Base-by-base conservation (phyloP, 2,329 filamentous ascomycete genomes). In the Penicillium sp. region DNA sequence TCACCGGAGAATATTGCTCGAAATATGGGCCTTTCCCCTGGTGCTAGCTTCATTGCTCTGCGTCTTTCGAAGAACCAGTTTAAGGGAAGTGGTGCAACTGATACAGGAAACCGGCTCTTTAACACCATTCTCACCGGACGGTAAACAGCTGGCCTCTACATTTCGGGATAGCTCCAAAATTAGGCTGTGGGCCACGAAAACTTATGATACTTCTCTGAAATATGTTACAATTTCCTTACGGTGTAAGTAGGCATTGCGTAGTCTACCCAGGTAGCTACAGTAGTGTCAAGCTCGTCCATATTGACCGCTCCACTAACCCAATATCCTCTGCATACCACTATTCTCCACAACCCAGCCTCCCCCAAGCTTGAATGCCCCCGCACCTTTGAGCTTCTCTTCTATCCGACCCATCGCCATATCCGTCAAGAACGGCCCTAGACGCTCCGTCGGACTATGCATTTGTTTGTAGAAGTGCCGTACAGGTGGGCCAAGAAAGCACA, bases 21-120 rank as follows among this genome's bases (percentile, higher is more conserved):
- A 2, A 57, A 38, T 11, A 56, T 71, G 6, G 62, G 64, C 41
- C 35, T 22, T 2, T 54, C 65, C 33, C 18, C 36, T 11, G 64
- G 69, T 8, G 44, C 81, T 11, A 67, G 57, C 13, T 35, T 86
- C 14, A 71, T 85, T 31, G 72, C 81, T 0, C 72, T 87, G 36
- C 74, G 82, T 0, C 18, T 80, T 2, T 87, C 83, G 0, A 67
- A 78, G 0, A 86, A 82, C 45, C 79, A 79, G 58, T 86, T 76
- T 63, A 80, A 69, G 0, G 82, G 82, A 0, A 73, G 53, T 1
- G 77, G 78, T 0, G 63, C 42, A 0, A 84, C 79, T 0, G 82
- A 87, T 61, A 86, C 82, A 0, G 82, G 81, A 0, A 27, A 27
- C 9, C 25, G 25, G 5, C 25, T 27, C 7, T 27, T 27, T 9